Evolutionary conservation across 768 basidiomycete genomes (phyloP).

Genomic region (Daedaleopsis sinensis): DNA sequence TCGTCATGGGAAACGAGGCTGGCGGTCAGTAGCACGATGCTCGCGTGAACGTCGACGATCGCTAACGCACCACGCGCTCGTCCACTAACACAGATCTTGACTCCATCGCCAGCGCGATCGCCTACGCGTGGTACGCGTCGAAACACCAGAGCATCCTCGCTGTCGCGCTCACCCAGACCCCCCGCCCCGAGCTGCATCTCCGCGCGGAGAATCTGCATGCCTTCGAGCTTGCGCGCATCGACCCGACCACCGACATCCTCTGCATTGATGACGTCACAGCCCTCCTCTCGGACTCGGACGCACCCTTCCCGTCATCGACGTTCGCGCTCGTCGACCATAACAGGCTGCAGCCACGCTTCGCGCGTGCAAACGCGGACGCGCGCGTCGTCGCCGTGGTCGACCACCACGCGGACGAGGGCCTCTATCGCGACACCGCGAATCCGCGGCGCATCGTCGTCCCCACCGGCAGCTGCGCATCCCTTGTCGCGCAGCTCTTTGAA

Average conservation of each 20-base stretch:
- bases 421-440: slow-evolving; percentile 59
- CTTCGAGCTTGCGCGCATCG: slow-evolving; percentile 59
- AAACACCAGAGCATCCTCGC: slow-evolving; percentile 42
- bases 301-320: slow-evolving; percentile 51
- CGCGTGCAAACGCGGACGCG: slow-evolving; percentile 39
- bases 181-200: slow-evolving; percentile 67
- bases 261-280: slow-evolving; percentile 66
- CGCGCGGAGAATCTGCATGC: slow-evolving; percentile 90
- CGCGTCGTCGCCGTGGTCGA: slow-evolving; percentile 83
- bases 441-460: slow-evolving; percentile 67
- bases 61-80: no score
- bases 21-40: slow-evolving; percentile 61
- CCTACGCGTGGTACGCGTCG: slow-evolving; percentile 76
- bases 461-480: slow-evolving; percentile 77
- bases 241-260: slow-evolving; percentile 58
- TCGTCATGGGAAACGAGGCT: slow-evolving; percentile 89
- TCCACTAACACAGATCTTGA: slow-evolving; percentile 72
- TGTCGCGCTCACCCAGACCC: slow-evolving; percentile 75
- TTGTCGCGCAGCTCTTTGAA: slow-evolving; percentile 52
- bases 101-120: slow-evolving; percentile 82
- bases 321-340: slow-evolving; percentile 96
- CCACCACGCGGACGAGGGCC: slow-evolving; percentile 87
- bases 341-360: slow-evolving; percentile 52
- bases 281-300: slow-evolving; percentile 22
- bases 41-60: not conserved